Base-by-base conservation (phyloP, 2,329 filamentous ascomycete species). In the Ophiostoma triangulosporum region DNA sequence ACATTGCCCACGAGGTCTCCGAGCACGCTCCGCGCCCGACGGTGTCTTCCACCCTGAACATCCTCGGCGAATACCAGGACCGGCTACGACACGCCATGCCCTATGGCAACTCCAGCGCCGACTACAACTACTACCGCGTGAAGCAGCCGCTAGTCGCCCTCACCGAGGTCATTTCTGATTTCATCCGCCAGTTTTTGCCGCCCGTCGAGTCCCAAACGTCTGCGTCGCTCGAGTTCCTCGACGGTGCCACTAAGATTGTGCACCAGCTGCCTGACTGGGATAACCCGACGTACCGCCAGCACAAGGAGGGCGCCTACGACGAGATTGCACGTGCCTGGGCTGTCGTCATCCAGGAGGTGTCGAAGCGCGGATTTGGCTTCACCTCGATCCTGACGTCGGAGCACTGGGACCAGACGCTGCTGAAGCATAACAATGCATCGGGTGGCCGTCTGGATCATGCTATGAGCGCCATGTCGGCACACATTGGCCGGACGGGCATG, bases 271-370 rank as follows among this genome's bases (percentile, higher is more conserved):
- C 93, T 3, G 80, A 95, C 63, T 98, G 90, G 89, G 86, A 93
- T 60, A 88, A 83, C 45, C 86, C 85, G 56, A 81, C 88, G 58
- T 86, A 96, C 70, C 90, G 90, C 60, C 79, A 95, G 62, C 88
- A 95, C 72, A 96, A 96, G 68, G 85, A 95, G 60, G 88, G 88
- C 58, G 90, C 91, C 6, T 98, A 98, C 64, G 91, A 98, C 63
- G 93, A 97, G 65, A 90, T 98, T 58, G 84, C 88, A 26, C 88
- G 85, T 63, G 93, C 93, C 1, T 98, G 93, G 93, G 83, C 88
- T 15, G 68, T 94, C 60, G 91, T 95, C 50, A 86, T 98, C 60
- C 84, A 83, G 57, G 93, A 98, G 68, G 88, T 89, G 2, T 83
- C 86, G 22, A 97, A 97, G 72, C 80, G 86, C 60, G 91, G 88